Evolutionary conservation across 1,284 basidiomycete species (phyloP).

Genomic region (Apiotrichum gracile): DNA sequence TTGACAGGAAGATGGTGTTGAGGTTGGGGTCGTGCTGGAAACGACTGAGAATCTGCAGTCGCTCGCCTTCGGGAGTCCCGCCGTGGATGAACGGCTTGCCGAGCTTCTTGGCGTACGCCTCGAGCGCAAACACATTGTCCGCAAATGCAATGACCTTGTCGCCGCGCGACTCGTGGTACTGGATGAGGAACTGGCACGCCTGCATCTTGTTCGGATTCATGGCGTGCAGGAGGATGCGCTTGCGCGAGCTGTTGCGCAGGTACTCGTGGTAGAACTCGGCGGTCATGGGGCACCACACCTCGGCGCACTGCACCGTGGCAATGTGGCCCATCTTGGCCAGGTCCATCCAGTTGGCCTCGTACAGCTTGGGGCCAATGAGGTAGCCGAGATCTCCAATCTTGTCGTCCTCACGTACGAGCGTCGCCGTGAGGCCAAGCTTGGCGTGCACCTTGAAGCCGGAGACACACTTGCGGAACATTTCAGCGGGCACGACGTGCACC

Average conservation of each 20-base stretch:
- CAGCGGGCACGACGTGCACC: slow-evolving; percentile 94
- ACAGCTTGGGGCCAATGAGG: slow-evolving; percentile 98
- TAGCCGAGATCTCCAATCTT: slow-evolving; percentile 99
- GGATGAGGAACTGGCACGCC: slow-evolving; percentile 96
- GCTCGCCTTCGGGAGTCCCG: slow-evolving; percentile 88
- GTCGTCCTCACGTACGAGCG: slow-evolving; percentile 96
- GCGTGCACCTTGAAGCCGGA: slow-evolving; percentile 97
- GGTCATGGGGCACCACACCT: slow-evolving; percentile 99
- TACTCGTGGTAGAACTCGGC: slow-evolving; percentile 99
- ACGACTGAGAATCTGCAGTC: slow-evolving; percentile 88
- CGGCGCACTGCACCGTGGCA: slow-evolving; percentile 98
- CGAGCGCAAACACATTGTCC: slow-evolving; percentile 94
- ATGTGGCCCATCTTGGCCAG: slow-evolving; percentile 98
- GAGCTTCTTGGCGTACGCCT: slow-evolving; percentile 93
- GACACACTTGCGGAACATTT: slow-evolving; percentile 92
- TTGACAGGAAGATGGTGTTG: slow-evolving; percentile 98
- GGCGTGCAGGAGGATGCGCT: slow-evolving; percentile 94
- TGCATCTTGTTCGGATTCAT: slow-evolving; percentile 99
- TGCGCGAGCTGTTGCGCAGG: slow-evolving; percentile 67
- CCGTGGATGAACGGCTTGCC: slow-evolving; percentile 96
- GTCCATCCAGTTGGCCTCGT: slow-evolving; percentile 99
- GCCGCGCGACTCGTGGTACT: slow-evolving; percentile 94
- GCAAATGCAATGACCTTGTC: slow-evolving; percentile 99
- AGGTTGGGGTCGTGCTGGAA: slow-evolving; percentile 95
- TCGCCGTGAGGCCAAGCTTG: slow-evolving; percentile 79